Conservation (phyloP, 2,329 filamentous ascomycete species). For the Apiospora saccharicola region DNA sequence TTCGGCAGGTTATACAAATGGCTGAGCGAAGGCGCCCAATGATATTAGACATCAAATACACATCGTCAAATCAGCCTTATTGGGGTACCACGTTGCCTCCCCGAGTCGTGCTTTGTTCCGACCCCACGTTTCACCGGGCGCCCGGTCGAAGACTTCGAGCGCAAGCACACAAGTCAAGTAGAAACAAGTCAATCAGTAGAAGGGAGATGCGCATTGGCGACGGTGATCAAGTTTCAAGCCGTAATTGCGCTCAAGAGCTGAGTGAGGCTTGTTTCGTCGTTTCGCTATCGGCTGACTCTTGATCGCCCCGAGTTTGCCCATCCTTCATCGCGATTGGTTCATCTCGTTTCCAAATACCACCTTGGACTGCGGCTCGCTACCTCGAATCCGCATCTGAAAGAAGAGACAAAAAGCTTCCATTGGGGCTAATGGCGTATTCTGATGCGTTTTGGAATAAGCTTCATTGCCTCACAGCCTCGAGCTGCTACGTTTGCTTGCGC, state of each 20-base stretch:
- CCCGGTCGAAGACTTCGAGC: not conserved
- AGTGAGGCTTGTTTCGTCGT: not conserved
- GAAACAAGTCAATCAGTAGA: not conserved
- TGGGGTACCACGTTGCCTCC: not conserved
- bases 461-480: not conserved
- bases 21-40: conserved; percentile 11
- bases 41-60: not conserved
- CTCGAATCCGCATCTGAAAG: not conserved
- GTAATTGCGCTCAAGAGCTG: no score
- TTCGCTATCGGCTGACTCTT: not conserved
- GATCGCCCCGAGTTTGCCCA: not conserved
- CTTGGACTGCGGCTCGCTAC: no score
- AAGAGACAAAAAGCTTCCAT: not conserved
- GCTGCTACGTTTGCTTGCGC: not conserved
- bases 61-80: not conserved
- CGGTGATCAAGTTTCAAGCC: not conserved
- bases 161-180: not conserved
- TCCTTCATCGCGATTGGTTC: not conserved
- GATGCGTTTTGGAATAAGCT: not conserved
- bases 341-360: no score
- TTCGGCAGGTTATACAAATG: not conserved
- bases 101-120: conserved; percentile 8
- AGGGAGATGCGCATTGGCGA: conserved; percentile 4
- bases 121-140: conserved; percentile 2
- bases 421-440: not conserved